phyloP scores from a whole-genome alignment of 2,329 filamentous ascomycete genomes.

The Hypoxylon sp. region DNA sequence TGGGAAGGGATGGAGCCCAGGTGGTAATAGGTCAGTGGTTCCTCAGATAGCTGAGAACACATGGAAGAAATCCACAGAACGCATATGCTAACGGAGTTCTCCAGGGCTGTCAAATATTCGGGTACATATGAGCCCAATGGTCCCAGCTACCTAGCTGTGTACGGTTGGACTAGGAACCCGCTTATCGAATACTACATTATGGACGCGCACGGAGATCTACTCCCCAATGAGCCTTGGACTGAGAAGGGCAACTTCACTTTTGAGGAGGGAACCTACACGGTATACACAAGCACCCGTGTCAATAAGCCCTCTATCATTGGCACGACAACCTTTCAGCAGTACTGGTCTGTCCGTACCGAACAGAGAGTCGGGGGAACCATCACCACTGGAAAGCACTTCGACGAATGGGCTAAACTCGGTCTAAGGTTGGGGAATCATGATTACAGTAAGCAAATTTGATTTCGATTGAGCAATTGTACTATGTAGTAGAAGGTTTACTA shows the following conservation, averaged over 20 bases:
- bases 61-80: not conserved
- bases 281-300: conserved; percentile 64
- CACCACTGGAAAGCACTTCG: conserved; percentile 66
- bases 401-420: conserved; percentile 66
- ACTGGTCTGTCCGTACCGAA: conserved; percentile 63
- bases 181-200: conserved; percentile 71
- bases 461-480: not conserved
- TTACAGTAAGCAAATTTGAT: conserved; percentile 57
- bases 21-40: conserved; percentile 34
- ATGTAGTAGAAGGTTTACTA: not conserved
- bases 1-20: conserved; percentile 42
- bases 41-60: not conserved
- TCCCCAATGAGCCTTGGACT: conserved; percentile 62
- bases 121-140: conserved; percentile 58
- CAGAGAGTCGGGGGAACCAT: conserved; percentile 68
- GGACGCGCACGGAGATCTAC: conserved; percentile 66
- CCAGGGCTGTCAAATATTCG: conserved; percentile 55
- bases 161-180: conserved; percentile 63
- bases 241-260: conserved; percentile 65
- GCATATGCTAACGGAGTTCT: conserved; percentile 9
- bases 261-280: conserved; percentile 68
- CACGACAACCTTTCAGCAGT: conserved; percentile 68
- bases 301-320: conserved; percentile 69
- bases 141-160: conserved; percentile 67
- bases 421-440: conserved; percentile 65